A percentile compares a stretch with the other conserved stretches of the same genome.
Conservation (phyloP, 2,329 filamentous ascomycete species). For the Hypoxylon sp. region DNA sequence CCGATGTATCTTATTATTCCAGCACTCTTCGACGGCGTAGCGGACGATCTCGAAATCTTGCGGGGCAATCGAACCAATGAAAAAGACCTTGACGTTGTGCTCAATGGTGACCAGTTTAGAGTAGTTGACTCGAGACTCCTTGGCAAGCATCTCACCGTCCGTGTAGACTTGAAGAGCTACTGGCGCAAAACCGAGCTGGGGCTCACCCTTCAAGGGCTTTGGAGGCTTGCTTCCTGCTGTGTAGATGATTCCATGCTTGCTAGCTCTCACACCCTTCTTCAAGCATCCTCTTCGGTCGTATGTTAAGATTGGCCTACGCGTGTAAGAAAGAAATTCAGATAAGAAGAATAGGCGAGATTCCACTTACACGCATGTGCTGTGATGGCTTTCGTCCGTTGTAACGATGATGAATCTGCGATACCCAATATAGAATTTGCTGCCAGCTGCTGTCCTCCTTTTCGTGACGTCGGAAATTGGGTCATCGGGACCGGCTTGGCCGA, state of each 20-base stretch:
- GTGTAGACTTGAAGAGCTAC: constrained; percentile 62
- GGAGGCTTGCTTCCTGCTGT: constrained; percentile 55
- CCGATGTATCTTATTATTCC: constrained; percentile 60
- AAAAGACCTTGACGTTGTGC: constrained; percentile 71
- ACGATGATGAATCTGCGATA: constrained; percentile 71
- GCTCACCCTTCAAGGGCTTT: constrained; percentile 59
- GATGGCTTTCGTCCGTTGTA: constrained; percentile 66
- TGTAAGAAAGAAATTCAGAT: constrained; percentile 40
- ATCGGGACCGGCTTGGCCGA: constrained; percentile 49
- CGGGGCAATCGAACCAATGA: constrained; percentile 65
- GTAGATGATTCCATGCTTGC: constrained; percentile 69
- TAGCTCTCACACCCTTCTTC: constrained; percentile 67
- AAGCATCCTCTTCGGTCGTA: constrained; percentile 68
- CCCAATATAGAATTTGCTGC: constrained; percentile 63
- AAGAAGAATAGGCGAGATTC: not conserved
- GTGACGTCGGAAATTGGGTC: constrained; percentile 53
- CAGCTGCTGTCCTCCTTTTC: constrained; percentile 56
- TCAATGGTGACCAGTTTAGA: constrained; percentile 70
- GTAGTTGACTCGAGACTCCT: constrained; percentile 71
- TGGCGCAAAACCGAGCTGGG: constrained; percentile 63
- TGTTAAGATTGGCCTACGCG: constrained; percentile 67
- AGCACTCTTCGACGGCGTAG: constrained; percentile 65
- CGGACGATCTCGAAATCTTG: constrained; percentile 61
- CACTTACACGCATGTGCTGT: constrained; percentile 70
- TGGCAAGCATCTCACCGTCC: constrained; percentile 62